Evolutionary conservation across 352 stramenopile species (phyloP).

Genomic region (Thraustochytrium striatum): DNA sequence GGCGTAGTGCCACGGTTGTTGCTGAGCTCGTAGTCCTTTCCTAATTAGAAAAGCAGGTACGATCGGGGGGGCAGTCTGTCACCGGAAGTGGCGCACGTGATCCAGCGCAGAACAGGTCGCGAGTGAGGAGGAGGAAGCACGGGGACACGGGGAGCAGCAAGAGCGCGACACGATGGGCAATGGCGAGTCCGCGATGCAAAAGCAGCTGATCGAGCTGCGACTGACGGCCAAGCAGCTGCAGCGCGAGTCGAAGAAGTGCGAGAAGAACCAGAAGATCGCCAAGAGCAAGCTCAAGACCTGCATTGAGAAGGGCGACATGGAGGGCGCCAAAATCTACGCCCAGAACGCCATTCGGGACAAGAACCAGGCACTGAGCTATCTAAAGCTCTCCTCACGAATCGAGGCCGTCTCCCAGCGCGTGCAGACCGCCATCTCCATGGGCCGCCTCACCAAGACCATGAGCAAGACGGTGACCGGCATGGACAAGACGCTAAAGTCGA

Average conservation of each 20-base stretch:
- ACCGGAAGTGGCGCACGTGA: not conserved
- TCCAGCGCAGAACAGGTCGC: not conserved
- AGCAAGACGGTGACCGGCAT: conserved; percentile 91
- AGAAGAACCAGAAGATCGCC: conserved; percentile 90
- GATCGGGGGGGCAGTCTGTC: not conserved
- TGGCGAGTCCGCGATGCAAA: conserved; percentile 43
- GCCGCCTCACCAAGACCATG: conserved; percentile 87
- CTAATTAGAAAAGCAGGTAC: too few relatives aligned
- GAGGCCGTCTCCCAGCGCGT: conserved; percentile 90
- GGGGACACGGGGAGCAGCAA: not conserved
- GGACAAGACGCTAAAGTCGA: conserved; percentile 88
- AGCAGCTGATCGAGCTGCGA: conserved; percentile 48
- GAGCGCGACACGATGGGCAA: conserved; percentile 10
- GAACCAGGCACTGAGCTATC: conserved; percentile 88
- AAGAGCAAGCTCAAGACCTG: conserved; percentile 94
- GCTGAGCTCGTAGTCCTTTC: too few relatives aligned
- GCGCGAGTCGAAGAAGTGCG: conserved; percentile 90
- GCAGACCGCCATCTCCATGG: conserved; percentile 94
- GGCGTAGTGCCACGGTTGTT: too few relatives aligned
- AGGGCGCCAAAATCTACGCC: conserved; percentile 94
- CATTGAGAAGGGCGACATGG: conserved; percentile 85
- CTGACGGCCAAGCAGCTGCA: conserved; percentile 66
- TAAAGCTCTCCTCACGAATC: conserved; percentile 88
- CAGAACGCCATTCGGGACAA: conserved; percentile 84
- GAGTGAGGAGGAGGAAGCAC: not conserved